Base-by-base conservation (phyloP, 345 rosid genomes). In the Tarenaya hassleriana region DNA sequence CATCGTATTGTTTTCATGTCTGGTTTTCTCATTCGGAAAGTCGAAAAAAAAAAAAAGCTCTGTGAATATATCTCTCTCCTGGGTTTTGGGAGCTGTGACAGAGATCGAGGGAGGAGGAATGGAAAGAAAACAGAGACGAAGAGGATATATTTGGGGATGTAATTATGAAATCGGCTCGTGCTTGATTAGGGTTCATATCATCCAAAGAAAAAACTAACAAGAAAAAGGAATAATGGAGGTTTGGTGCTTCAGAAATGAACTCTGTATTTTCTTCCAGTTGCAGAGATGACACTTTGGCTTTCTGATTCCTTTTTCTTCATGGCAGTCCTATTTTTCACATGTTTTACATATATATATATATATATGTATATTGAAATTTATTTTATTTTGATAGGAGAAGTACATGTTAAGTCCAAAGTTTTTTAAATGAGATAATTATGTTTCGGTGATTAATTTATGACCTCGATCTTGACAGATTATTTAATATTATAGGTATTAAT, bases 201-300 rank as follows among this genome's bases (percentile, higher is more conserved):
- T 7, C 13, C 46, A 54, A 49, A 40, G 47, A n/a, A 40, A 17
- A 59, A 10, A 31, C 63, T 49, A 59, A 49, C 63, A n/a, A n/a
- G 31, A 47, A 47, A 31, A 33, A 31, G 11, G 18, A 49, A 17
- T 49, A 59, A 29, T 58, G 17, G 19, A 31, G 39, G 8, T 35
- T 59, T 58, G 53, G 62, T 58, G 40, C 47, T 39, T 58, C 55
- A 47, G 16, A 54, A 59, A n/a, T n/a, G n/a, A n/a, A n/a, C n/a
- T 49, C 46, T 64, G 41, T 64, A 10, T 33, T 49, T 48, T 63
- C 21, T 44, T 6, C 31, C 42, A 31, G 13, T 20, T 62, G 55
- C 50, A 40, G 18, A 47, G 37, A 31, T 11, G 40, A 33, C 47
- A 48, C 39, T 8, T 34, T 56, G 43, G 46, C 14, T 56, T 41